phyloP scores from a whole-genome alignment of 352 stramenopile genomes.

The Phytophthora pini region DNA sequence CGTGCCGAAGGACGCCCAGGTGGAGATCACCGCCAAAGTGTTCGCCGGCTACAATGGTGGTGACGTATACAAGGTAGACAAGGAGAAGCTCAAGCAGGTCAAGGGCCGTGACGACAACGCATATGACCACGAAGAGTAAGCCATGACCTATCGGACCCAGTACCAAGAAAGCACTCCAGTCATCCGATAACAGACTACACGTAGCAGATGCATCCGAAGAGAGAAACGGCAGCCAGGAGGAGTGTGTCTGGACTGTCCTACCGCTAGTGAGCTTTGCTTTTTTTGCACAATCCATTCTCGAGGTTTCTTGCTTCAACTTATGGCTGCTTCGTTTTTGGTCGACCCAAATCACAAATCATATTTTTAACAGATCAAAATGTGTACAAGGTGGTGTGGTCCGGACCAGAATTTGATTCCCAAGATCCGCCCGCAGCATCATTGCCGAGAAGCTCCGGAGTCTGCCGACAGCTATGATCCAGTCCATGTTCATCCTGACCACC shows the following conservation, averaged over 20 bases:
- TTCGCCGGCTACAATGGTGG: constrained; percentile 90
- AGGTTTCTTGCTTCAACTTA: constrained; percentile 1
- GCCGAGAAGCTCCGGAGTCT: constrained; percentile 4
- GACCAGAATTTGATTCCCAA: constrained; percentile 33
- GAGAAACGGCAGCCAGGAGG: neutral
- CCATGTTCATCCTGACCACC: constrained; percentile 97
- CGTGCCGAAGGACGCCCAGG: constrained; percentile 97
- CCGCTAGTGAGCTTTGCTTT: constrained; percentile 8
- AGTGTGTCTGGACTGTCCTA: neutral
- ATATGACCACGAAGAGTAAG: constrained; percentile 59
- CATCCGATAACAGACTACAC: constrained; percentile 9
- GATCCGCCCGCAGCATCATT: constrained; percentile 13
- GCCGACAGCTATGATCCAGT: constrained; percentile 93
- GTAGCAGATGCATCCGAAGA: constrained; percentile 9
- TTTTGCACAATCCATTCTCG: constrained; percentile 19
- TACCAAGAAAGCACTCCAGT: constrained; percentile 20
- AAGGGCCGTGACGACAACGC: constrained; percentile 88
- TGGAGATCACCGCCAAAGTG: constrained; percentile 99
- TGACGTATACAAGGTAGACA: constrained; percentile 94
- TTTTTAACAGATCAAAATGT: neutral
- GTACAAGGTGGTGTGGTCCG: constrained; percentile 14
- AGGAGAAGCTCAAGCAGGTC: constrained; percentile 93
- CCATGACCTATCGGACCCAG: constrained; percentile 1
- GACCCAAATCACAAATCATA: constrained; percentile 17
- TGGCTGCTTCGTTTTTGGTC: constrained; percentile 13